phyloP scores from a whole-genome alignment of 2,329 filamentous ascomycete species.

The Xylaria arbuscula region DNA sequence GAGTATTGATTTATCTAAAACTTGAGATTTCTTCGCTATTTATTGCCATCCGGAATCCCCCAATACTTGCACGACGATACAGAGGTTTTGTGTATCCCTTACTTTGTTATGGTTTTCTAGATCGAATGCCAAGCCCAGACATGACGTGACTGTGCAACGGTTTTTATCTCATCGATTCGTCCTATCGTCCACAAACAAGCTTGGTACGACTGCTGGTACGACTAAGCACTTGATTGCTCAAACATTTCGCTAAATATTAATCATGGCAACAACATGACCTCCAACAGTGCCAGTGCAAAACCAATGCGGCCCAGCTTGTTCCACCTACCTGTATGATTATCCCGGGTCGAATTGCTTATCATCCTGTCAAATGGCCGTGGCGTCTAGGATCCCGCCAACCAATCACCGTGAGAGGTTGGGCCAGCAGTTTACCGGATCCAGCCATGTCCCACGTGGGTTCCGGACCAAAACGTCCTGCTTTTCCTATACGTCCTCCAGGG shows the following conservation, averaged over 20 bases:
- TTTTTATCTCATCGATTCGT: conserved; percentile 1
- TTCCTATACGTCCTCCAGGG: no score
- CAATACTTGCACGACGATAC: no score
- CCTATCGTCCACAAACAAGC: not conserved
- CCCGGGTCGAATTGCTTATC: not conserved
- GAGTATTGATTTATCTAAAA: no score
- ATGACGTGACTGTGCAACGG: conserved; percentile 20
- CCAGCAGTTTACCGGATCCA: conserved; percentile 26
- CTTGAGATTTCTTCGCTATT: no score
- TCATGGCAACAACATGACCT: not conserved
- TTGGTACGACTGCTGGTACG: no score
- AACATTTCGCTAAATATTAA: not conserved
- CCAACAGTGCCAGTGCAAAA: not conserved
- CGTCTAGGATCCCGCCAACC: conserved; percentile 7
- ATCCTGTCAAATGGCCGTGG: conserved; percentile 4
- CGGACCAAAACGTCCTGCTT: conserved; percentile 31
- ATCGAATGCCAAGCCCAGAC: conserved; percentile 7
- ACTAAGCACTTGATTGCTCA: not conserved
- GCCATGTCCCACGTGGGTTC: conserved; percentile 21
- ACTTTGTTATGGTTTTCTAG: no score
- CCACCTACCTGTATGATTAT: conserved; percentile 9
- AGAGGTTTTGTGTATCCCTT: no score
- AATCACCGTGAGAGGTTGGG: conserved; percentile 14
- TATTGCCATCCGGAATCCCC: no score
- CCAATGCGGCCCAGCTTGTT: not conserved